phyloP scores from a whole-genome alignment of 2,329 filamentous ascomycete genomes.

The Cordyceps tenuipes region DNA sequence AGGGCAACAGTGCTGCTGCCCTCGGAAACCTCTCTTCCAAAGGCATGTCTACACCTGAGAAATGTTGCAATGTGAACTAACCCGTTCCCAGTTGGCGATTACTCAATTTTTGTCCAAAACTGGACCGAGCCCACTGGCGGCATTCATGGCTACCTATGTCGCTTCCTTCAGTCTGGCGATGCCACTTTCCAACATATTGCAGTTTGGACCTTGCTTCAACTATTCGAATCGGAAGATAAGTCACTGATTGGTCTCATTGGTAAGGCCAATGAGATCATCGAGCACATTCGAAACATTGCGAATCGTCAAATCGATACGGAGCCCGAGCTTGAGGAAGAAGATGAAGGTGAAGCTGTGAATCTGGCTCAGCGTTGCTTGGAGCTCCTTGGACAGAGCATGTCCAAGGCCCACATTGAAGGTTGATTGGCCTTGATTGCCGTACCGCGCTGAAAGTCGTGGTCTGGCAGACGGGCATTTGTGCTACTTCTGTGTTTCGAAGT shows the following conservation, averaged over 20 bases:
- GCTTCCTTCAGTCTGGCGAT: slow-evolving; percentile 89
- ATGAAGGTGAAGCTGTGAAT: slow-evolving; percentile 86
- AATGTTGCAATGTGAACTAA: slow-evolving; percentile 9
- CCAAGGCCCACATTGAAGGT: slow-evolving; percentile 76
- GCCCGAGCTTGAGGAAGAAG: slow-evolving; percentile 78
- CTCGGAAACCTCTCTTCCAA: slow-evolving; percentile 95
- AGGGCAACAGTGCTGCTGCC: slow-evolving; percentile 94
- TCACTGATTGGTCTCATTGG: slow-evolving; percentile 81
- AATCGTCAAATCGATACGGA: slow-evolving; percentile 84
- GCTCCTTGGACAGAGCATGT: slow-evolving; percentile 65
- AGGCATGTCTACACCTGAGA: slow-evolving; percentile 46
- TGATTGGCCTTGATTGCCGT: slow-evolving; percentile 28
- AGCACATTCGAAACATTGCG: slow-evolving; percentile 85
- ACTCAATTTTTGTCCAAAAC: slow-evolving; percentile 89
- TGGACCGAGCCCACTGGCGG: slow-evolving; percentile 90
- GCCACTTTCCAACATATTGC: slow-evolving; percentile 98
- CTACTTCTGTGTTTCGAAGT: not conserved
- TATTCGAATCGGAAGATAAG: slow-evolving; percentile 91
- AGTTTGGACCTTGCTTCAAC: slow-evolving; percentile 92
- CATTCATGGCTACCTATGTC: slow-evolving; percentile 88
- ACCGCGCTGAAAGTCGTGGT: not conserved
- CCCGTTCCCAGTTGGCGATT: slow-evolving; percentile 68
- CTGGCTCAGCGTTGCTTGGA: slow-evolving; percentile 86
- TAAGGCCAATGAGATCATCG: slow-evolving; percentile 82
- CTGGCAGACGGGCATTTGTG: not conserved